Conservation (phyloP, 352 stramenopile species). For the Pythium biforme region DNA sequence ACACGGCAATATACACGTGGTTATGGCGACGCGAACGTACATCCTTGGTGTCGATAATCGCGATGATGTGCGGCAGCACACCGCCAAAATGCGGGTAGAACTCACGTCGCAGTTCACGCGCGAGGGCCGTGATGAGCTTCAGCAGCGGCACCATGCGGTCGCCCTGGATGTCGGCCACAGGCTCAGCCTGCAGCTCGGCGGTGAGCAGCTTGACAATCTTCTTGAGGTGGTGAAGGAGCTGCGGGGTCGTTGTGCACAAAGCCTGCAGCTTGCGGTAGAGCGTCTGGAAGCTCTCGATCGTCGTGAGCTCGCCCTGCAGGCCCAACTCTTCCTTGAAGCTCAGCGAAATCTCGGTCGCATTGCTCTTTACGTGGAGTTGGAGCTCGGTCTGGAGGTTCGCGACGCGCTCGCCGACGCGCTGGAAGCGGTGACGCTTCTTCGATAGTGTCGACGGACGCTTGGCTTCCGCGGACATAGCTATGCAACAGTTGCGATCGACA, state of each 20-base stretch:
- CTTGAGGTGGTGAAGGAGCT: slow-evolving; percentile 77
- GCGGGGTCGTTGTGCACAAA: slow-evolving; percentile 78
- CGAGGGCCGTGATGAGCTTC: slow-evolving; percentile 80
- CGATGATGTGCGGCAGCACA: slow-evolving; percentile 63
- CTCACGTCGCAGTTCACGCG: slow-evolving; percentile 79
- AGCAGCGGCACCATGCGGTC: slow-evolving; percentile 73
- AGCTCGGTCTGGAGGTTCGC: slow-evolving; percentile 76
- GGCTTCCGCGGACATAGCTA: slow-evolving; percentile 18
- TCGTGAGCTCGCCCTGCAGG: slow-evolving; percentile 81
- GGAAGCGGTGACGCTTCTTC: slow-evolving; percentile 85
- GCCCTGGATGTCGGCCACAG: slow-evolving; percentile 57
- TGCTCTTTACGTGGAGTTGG: slow-evolving; percentile 81
- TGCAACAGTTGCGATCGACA: neutral
- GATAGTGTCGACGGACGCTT: slow-evolving; percentile 31
- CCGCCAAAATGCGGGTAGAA: slow-evolving; percentile 83
- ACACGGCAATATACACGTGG: no score
- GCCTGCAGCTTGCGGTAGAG: slow-evolving; percentile 68
- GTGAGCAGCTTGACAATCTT: slow-evolving; percentile 69
- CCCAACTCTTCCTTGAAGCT: slow-evolving; percentile 81
- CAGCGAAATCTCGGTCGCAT: slow-evolving; percentile 54
- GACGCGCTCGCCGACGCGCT: slow-evolving; percentile 80
- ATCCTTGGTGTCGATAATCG: slow-evolving; percentile 84
- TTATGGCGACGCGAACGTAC: slow-evolving; percentile 30
- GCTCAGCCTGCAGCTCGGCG: slow-evolving; percentile 52
- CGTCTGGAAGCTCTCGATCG: slow-evolving; percentile 77